Evolutionary conservation across 176 grass and related monocot genomes (phyloP).

Genomic region (Musa beccarii): DNA sequence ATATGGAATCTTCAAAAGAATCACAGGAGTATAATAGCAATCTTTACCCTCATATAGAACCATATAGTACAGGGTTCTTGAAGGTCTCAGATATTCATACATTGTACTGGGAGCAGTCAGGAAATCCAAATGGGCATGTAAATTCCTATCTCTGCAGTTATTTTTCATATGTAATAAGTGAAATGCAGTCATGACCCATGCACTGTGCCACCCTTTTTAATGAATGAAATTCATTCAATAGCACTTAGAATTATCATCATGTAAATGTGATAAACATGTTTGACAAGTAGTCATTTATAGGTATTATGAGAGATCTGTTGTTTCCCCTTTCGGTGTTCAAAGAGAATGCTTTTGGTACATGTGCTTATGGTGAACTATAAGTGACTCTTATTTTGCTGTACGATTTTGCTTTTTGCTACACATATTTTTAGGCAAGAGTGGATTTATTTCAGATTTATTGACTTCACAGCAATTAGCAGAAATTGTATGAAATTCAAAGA

Average conservation of each 20-base stretch:
- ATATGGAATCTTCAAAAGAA: constrained; percentile 26
- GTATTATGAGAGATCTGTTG: background rate
- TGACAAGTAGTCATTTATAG: background rate
- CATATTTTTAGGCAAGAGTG: background rate
- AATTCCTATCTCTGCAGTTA: constrained; percentile 7
- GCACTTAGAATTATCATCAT: background rate
- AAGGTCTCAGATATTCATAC: constrained; percentile 76
- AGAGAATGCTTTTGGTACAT: no score
- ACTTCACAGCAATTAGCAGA: background rate
- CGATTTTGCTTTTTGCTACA: background rate
- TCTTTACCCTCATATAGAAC: constrained; percentile 62
- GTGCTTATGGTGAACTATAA: background rate
- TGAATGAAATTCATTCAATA: background rate
- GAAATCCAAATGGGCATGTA: constrained; percentile 74
- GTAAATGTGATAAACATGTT: background rate
- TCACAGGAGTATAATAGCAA: constrained; percentile 21
- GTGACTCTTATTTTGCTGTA: background rate
- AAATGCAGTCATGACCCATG: background rate
- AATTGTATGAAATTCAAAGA: background rate
- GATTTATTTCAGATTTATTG: background rate
- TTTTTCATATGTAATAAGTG: background rate
- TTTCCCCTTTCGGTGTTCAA: no score
- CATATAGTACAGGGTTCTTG: constrained; percentile 53
- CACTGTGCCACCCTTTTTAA: background rate
- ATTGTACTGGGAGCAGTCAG: constrained; percentile 91